Conservation (phyloP, 2,329 filamentous ascomycete genomes). For the Gnomoniopsis sp. region DNA sequence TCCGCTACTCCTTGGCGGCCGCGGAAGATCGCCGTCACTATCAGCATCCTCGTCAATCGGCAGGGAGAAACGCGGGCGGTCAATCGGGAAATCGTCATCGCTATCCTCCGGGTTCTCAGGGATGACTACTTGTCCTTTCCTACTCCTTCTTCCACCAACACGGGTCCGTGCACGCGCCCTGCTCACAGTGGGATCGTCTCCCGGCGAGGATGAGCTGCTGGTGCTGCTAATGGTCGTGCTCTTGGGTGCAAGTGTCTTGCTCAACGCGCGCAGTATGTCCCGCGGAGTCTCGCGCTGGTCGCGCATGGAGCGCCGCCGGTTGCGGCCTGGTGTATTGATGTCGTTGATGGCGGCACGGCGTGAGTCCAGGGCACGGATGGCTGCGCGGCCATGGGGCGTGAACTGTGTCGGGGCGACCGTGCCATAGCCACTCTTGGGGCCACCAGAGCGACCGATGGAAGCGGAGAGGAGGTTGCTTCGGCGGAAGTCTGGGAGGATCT, state of each 20-base stretch:
- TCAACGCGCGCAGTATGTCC: conserved; percentile 51
- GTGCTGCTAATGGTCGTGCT: conserved; percentile 43
- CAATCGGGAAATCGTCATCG: conserved; percentile 47
- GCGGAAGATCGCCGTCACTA: conserved; percentile 47
- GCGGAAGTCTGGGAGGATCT: conserved; percentile 22
- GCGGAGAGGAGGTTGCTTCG: conserved; percentile 40
- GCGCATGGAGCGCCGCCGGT: conserved; percentile 54
- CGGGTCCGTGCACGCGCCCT: conserved; percentile 14
- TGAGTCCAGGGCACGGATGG: conserved; percentile 54
- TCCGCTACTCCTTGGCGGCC: conserved; percentile 50
- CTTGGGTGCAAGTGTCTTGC: conserved; percentile 48
- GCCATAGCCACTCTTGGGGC: conserved; percentile 28
- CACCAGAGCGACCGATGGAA: conserved; percentile 40
- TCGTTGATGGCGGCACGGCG: conserved; percentile 57
- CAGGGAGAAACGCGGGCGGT: conserved; percentile 53
- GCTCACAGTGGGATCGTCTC: conserved; percentile 15
- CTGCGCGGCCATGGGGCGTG: conserved; percentile 61
- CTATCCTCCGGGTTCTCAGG: conserved; percentile 45
- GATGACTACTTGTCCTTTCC: conserved; percentile 24
- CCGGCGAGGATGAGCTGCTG: conserved; percentile 38
- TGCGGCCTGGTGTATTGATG: conserved; percentile 57
- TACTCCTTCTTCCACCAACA: conserved; percentile 12
- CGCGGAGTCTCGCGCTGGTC: conserved; percentile 55
- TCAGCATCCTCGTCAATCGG: conserved; percentile 48
- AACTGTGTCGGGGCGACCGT: conserved; percentile 17